Conservation (phyloP, 768 basidiomycete genomes). For the Suillus variegatus region DNA sequence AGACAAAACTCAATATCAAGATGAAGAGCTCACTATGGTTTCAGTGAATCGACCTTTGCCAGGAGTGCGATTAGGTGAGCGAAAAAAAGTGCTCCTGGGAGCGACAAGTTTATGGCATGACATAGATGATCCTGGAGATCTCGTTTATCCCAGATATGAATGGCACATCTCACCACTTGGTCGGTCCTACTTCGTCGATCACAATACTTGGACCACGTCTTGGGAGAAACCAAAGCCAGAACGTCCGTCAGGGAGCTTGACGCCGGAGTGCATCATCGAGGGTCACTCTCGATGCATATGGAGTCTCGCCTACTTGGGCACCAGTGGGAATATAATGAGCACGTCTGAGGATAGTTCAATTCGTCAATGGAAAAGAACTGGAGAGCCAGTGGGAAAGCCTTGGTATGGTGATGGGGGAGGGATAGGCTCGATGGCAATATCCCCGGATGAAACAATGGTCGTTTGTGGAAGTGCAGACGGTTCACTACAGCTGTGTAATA, state of each 20-base stretch:
- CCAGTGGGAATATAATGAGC: neutral
- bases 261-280: neutral
- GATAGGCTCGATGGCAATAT: neutral
- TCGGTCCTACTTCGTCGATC: neutral
- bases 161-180: neutral
- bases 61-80: neutral
- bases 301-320: neutral
- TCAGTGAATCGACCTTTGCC: neutral
- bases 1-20: neutral
- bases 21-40: neutral
- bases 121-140: neutral
- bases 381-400: neutral
- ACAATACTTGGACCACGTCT: neutral
- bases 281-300: neutral
- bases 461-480: neutral
- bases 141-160: neutral
- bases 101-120: neutral
- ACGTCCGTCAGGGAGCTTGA: neutral
- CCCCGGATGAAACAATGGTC: neutral
- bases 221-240: neutral
- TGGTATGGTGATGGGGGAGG: neutral
- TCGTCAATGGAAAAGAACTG: neutral
- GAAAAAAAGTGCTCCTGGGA: neutral
- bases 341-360: neutral
- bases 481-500: neutral